phyloP scores from a whole-genome alignment of 345 rosid species.

The Eucalyptus shirleyi region DNA sequence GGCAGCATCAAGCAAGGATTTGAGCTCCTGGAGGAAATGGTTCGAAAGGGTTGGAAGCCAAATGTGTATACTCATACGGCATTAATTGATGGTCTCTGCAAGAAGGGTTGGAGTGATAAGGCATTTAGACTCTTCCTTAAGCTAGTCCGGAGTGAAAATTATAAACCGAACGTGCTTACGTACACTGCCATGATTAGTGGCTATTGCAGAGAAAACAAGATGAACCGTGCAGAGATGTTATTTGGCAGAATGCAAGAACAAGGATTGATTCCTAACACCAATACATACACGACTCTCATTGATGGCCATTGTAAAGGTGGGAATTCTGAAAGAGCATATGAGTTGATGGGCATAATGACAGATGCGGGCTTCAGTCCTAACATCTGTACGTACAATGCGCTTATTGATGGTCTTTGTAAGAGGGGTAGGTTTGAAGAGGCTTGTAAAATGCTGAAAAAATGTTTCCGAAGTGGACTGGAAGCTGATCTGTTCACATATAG shows the following conservation, averaged over 20 bases:
- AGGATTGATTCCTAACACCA: slow-evolving; percentile 55
- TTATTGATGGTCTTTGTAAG: slow-evolving; percentile 51
- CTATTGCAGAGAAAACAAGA: slow-evolving; percentile 68
- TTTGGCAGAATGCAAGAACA: slow-evolving; percentile 79
- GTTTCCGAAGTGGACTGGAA: slow-evolving; percentile 32
- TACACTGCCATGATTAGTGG: slow-evolving; percentile 82
- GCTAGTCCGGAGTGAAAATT: too few relatives aligned
- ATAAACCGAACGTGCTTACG: slow-evolving; percentile 38
- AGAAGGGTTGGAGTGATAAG: too few relatives aligned
- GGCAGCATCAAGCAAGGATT: too few relatives aligned
- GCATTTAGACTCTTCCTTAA: too few relatives aligned
- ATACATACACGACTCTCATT: slow-evolving; percentile 62
- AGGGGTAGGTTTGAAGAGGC: slow-evolving; percentile 62
- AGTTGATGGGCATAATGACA: slow-evolving; percentile 61
- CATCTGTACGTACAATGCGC: slow-evolving; percentile 51
- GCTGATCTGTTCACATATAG: slow-evolving; percentile 77
- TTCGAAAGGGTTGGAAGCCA: too few relatives aligned
- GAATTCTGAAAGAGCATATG: slow-evolving; percentile 55
- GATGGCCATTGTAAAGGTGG: slow-evolving; percentile 71
- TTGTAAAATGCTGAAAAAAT: slow-evolving; percentile 37
- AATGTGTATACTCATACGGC: too few relatives aligned
- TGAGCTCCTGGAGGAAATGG: too few relatives aligned
- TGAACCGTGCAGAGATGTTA: slow-evolving; percentile 90
- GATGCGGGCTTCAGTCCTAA: slow-evolving; percentile 52
- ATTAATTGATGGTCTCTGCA: too few relatives aligned